Evolutionary conservation across 2,329 filamentous ascomycete species (phyloP).

Genomic region (Nannizziopsis barbatae): DNA sequence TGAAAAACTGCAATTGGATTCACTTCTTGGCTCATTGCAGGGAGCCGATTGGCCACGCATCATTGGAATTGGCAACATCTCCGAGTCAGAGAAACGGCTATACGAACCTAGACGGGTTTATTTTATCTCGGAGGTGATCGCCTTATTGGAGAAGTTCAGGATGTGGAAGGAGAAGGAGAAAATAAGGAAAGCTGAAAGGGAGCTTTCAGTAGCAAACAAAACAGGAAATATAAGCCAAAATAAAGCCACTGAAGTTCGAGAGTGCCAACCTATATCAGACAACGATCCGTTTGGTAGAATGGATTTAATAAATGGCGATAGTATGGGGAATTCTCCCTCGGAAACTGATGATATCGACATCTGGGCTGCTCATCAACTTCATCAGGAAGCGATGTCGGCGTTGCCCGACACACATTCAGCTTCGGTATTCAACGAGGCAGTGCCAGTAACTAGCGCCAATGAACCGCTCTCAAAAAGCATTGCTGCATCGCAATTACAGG

Average conservation of each 20-base stretch:
- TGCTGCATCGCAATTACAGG: no score
- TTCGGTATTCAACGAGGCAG: not conserved
- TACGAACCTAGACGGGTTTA: conserved; percentile 77
- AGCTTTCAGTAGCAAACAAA: conserved; percentile 47
- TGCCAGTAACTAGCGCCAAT: no score
- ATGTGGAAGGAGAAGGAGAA: conserved; percentile 86
- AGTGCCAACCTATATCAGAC: conserved; percentile 10
- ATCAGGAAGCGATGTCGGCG: conserved; percentile 48
- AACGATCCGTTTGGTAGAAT: conserved; percentile 7
- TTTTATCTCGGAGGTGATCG: conserved; percentile 72
- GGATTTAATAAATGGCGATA: not conserved
- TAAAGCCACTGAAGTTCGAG: conserved; percentile 11
- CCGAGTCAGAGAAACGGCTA: conserved; percentile 72
- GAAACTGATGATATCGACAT: conserved; percentile 61
- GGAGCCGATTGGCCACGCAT: conserved; percentile 87
- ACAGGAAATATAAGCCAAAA: conserved; percentile 23
- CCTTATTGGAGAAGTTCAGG: conserved; percentile 75
- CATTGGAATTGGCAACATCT: conserved; percentile 78
- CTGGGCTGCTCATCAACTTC: conserved; percentile 61
- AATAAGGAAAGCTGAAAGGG: conserved; percentile 63
- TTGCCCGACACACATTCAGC: conserved; percentile 5
- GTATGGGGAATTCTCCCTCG: conserved; percentile 34
- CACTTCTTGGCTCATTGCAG: conserved; percentile 67
- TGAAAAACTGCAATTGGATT: conserved; percentile 54
- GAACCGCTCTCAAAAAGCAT: no score